Evolutionary conservation across 805 yeast species (phyloP).

Genomic region (Cyberlindnera galapagoensis): DNA sequence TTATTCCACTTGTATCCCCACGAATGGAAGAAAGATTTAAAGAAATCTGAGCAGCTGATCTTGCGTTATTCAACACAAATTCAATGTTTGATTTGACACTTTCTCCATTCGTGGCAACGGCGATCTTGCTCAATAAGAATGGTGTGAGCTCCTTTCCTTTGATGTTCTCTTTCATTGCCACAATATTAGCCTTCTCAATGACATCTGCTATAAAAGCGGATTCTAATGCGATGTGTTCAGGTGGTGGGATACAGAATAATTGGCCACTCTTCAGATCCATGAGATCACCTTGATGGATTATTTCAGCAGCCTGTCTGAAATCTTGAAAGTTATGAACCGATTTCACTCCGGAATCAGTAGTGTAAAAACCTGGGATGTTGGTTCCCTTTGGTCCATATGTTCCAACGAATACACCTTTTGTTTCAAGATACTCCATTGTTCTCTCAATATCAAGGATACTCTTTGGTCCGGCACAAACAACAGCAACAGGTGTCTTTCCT

Average conservation of each 20-base stretch:
- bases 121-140: slow-evolving; percentile 58
- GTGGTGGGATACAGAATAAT: slow-evolving; percentile 81
- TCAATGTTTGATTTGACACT: slow-evolving; percentile 66
- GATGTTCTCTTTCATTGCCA: slow-evolving; percentile 48
- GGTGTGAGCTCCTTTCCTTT: slow-evolving; percentile 78
- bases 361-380: slow-evolving; percentile 75
- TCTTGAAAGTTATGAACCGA: slow-evolving; percentile 62
- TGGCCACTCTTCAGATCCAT: slow-evolving; percentile 61
- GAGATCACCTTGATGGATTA: slow-evolving; percentile 41
- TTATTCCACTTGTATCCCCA: too few relatives aligned
- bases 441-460: slow-evolving; percentile 73
- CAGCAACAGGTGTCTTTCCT: slow-evolving; percentile 76
- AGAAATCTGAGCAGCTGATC: slow-evolving; percentile 63
- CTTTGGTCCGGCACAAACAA: slow-evolving; percentile 91
- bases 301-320: slow-evolving; percentile 53
- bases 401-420: slow-evolving; percentile 84
- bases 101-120: slow-evolving; percentile 60
- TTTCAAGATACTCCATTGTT: slow-evolving; percentile 82
- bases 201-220: slow-evolving; percentile 44
- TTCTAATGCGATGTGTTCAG: slow-evolving; percentile 52
- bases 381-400: slow-evolving; percentile 51
- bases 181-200: slow-evolving; percentile 50
- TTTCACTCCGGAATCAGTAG: slow-evolving; percentile 63
- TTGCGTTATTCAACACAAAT: slow-evolving; percentile 74
- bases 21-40: slow-evolving; percentile 19